Evolutionary conservation across 495 filamentous ascomycete genomes (phyloP), one percentile per base, ranked within the genome.

Genomic region (Penicillium herquei): DNA sequence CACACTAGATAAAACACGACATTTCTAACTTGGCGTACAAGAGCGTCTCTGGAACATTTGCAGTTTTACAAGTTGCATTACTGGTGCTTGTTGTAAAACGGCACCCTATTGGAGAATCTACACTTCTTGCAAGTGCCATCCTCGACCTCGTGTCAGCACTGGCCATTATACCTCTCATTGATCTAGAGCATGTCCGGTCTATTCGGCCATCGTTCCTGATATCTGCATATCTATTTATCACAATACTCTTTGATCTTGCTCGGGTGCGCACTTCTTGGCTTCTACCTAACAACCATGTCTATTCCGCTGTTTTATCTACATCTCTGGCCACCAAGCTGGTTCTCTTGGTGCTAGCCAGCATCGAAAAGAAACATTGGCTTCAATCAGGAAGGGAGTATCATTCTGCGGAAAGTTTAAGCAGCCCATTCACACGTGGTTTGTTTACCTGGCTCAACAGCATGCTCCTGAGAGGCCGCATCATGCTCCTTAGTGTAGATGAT

Each of bases 391-490:
- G 69, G 51, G 57, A 53, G 9, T 31, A 63, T 2, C 59, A 66
- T 10, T 78, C 79, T 12, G 75, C 69, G 0, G 84, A 87, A 55
- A 78, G 76, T 39, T 76, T 74, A 3, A 74, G 68, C 42, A 73
- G 81, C 0, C 63, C 78, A 9, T 80, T 78, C 54, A 72, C 58
- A 37, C 68, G 73, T 9, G 69, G 63, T 3, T 63, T 80, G 7
- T 83, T 81, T 60, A 72, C 62, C 18, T 86, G 83, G 81, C 68
- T 83, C 32, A 81, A 79, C 50, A 47, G 40, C 13, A 58, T 84
- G 13, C 72, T 85, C 18, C 48, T 45, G 9, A 56, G 56, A 41
- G 81, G 79, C 0, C 74, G 77, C 44, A 59, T 48, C 0, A 68
- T 58, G 18, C 52, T 73, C 11, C 62, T 84, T 4, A 49, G 62